phyloP scores from a whole-genome alignment of 331 rosid species.

The Malus hybrid region DNA sequence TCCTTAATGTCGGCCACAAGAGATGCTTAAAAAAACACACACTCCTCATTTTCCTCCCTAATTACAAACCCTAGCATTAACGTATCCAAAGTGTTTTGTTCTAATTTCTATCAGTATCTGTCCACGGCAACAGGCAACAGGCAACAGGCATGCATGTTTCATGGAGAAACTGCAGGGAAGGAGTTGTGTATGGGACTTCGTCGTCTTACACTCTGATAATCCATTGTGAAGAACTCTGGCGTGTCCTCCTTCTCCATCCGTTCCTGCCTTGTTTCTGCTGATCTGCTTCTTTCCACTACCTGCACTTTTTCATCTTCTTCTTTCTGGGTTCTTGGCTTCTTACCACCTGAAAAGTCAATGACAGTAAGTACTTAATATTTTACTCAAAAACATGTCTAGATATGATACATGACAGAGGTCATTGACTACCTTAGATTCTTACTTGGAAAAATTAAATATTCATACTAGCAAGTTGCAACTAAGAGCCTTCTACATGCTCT shows the following conservation, averaged over 20 bases:
- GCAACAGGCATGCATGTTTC: conserved; percentile 19
- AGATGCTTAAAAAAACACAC: conserved; percentile 10
- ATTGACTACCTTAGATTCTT: conserved; percentile 2
- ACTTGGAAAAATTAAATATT: background rate
- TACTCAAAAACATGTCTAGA: background rate
- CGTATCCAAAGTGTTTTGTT: background rate
- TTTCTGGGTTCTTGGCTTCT: background rate
- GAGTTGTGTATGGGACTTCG: conserved; percentile 69
- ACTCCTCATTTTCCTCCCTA: conserved; percentile 23
- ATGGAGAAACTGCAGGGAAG: conserved; percentile 39
- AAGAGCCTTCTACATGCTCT: background rate
- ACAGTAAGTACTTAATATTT: background rate
- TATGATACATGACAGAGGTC: background rate
- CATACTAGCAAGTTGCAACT: background rate
- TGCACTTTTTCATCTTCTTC: conserved; percentile 7
- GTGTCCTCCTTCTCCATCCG: conserved; percentile 32
- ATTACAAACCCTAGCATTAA: background rate
- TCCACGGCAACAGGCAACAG: background rate
- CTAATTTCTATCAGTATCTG: background rate
- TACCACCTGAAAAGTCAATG: conserved; percentile 1
- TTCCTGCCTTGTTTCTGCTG: conserved; percentile 34
- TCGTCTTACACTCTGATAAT: conserved; percentile 39
- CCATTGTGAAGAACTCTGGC: conserved; percentile 51
- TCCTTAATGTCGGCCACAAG: conserved; percentile 32
- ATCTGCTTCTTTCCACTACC: conserved; percentile 23